Percentiles rank a stretch among this genome's conserved stretches.
Conservation (phyloP, 768 basidiomycete genomes). For the Naganishia onofrii region DNA sequence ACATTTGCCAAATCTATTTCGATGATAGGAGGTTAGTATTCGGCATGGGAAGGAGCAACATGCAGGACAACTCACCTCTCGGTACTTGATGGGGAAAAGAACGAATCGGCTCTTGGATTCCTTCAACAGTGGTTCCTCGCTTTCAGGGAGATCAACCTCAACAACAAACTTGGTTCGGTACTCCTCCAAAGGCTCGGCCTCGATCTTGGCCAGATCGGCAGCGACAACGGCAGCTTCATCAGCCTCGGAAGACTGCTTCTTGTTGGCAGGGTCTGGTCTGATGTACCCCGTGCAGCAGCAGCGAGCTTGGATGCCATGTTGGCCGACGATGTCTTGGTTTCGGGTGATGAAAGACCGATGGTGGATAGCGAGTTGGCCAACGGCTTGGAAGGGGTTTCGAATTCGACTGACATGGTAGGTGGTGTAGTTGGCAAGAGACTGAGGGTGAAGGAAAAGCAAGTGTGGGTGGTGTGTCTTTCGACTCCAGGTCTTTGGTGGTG, state of each 20-base stretch:
- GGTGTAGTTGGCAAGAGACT: too few relatives aligned
- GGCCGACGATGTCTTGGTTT: slow-evolving; percentile 26
- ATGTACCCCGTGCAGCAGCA: slow-evolving; percentile 1
- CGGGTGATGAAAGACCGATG: slow-evolving; percentile 27
- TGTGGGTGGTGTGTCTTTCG: too few relatives aligned
- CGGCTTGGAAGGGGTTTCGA: slow-evolving; percentile 34
- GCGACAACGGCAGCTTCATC: slow-evolving; percentile 1
- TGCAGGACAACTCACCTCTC: slow-evolving; percentile 62
- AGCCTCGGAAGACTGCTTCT: not conserved
- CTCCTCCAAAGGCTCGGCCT: slow-evolving; percentile 41
- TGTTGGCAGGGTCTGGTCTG: slow-evolving; percentile 2
- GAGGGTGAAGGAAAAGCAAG: too few relatives aligned
- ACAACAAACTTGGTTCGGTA: slow-evolving; percentile 64
- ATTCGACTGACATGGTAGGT: slow-evolving; percentile 29
- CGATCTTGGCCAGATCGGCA: slow-evolving; percentile 5
- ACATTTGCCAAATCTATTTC: slow-evolving; percentile 51
- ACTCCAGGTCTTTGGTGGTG: too few relatives aligned
- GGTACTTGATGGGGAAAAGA: slow-evolving; percentile 88
- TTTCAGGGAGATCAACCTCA: slow-evolving; percentile 59
- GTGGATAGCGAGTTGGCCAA: slow-evolving; percentile 31
- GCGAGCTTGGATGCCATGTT: slow-evolving; percentile 22
- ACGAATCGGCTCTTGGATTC: slow-evolving; percentile 78
- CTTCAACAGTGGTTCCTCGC: slow-evolving; percentile 61
- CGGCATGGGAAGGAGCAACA: not conserved
- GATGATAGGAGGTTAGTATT: slow-evolving; percentile 3